phyloP scores from a whole-genome alignment of 306 rosid genomes.

The Erythrophleum fordii region DNA sequence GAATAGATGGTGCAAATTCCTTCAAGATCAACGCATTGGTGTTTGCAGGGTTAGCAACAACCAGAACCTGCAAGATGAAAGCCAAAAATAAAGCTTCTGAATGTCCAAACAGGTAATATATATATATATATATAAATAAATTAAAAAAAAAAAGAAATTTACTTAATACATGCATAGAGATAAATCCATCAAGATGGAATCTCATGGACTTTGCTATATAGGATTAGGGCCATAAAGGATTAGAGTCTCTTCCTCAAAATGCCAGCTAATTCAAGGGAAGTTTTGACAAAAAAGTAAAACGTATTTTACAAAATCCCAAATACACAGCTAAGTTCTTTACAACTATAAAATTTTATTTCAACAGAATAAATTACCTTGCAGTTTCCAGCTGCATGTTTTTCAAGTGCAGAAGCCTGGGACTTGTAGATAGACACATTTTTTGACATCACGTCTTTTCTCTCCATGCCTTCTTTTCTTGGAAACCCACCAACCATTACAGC shows the following conservation, averaged over 20 bases:
- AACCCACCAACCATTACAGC: slow-evolving; percentile 99
- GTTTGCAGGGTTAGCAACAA: slow-evolving; percentile 98
- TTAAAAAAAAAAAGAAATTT: background rate
- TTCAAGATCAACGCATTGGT: slow-evolving; percentile 97
- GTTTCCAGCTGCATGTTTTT: slow-evolving; percentile 89
- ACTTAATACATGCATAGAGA: background rate
- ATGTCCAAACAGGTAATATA: too few species aligned
- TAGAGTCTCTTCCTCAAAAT: background rate
- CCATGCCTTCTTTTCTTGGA: slow-evolving; percentile 99
- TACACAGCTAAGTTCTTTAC: background rate
- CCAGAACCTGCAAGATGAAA: slow-evolving; percentile 74
- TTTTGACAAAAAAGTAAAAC: background rate
- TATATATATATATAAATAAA: too few species aligned
- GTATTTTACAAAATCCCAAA: background rate
- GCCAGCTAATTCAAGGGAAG: slow-evolving; percentile 11
- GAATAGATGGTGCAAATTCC: slow-evolving; percentile 95
- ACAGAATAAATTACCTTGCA: slow-evolving; percentile 69
- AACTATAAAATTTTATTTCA: background rate
- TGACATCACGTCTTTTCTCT: slow-evolving; percentile 94
- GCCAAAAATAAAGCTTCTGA: background rate
- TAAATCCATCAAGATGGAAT: background rate
- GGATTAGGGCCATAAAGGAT: slow-evolving; percentile 21
- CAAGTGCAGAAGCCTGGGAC: slow-evolving; percentile 96
- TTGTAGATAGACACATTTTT: slow-evolving; percentile 93
- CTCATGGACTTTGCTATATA: background rate